These are phyloP conservation scores for Trichoderma simmonsii DNA, from an alignment of 2,329 filamentous ascomycete genomes.

Conservation along the genomic window DNA sequence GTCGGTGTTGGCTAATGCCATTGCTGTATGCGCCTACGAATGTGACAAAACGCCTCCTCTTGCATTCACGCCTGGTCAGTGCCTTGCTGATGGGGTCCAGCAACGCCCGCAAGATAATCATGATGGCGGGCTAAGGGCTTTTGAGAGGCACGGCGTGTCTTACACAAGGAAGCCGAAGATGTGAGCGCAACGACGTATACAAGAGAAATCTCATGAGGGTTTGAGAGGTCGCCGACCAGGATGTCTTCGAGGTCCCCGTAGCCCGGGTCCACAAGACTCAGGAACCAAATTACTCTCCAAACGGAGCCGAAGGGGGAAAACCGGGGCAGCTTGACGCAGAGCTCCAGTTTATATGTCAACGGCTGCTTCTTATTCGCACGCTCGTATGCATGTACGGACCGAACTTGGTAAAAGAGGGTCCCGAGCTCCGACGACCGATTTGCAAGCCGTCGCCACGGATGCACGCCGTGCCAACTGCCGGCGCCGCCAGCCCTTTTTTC, in stretches of 20 bases:
- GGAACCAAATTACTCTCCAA: slow-evolving; percentile 8
- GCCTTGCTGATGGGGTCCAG: neutral
- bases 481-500: slow-evolving; percentile 1
- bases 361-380: slow-evolving; percentile 6
- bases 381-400: slow-evolving; percentile 13
- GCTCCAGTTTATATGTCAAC: slow-evolving; percentile 8
- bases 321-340: neutral
- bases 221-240: slow-evolving; percentile 12
- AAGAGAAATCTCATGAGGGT: neutral
- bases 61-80: neutral
- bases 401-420: slow-evolving; percentile 2
- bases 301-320: neutral
- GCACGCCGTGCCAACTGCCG: slow-evolving; percentile 12
- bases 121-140: neutral
- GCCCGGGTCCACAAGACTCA: slow-evolving; percentile 2
- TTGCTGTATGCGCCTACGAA: neutral
- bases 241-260: slow-evolving; percentile 16
- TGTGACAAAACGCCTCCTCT: neutral
- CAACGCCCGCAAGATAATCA: slow-evolving; percentile 12
- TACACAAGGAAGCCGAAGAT: slow-evolving; percentile 3
- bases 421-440: slow-evolving; percentile 10
- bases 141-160: neutral
- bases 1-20: neutral
- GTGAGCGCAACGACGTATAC: neutral
- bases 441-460: slow-evolving; percentile 6